Evolutionary conservation across 768 basidiomycete species (phyloP), one percentile per base, ranked within the genome.

Genomic region (Rubroboletus pulcherrimus): DNA sequence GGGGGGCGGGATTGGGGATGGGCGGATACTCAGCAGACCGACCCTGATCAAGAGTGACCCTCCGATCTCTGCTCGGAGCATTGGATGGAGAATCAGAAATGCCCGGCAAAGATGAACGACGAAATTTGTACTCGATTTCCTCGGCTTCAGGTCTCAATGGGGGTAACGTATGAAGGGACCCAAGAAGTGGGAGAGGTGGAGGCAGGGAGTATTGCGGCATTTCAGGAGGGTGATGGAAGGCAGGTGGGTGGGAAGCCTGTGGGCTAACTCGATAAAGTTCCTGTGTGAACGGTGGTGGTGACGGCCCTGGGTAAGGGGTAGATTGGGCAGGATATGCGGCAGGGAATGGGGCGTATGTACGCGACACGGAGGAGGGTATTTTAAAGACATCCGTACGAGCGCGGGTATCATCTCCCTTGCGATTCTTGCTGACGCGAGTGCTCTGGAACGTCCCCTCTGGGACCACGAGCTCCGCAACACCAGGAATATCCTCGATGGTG

Each of bases 361-460:
- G 70, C n/a, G 71, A 61, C 11, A 71, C 67, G 21, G 68, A 68
- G 17, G 73, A 60, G 24, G 72, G 59, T 24, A 69, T 51, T 44
- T 65, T 71, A 30, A 74, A 56, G 42, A 75, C 67, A 44, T 74
- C 71, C 12, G 62, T 41, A 26, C 71, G 72, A 9, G 61, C 7
- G 40, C 72, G 66, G 10, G 61, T 17, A 45, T 81, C 75, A 40
- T 83, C 79, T 1, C 68, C 64, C 62, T 78, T 81, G 51, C 66
- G 66, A 58, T 70, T 77, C 65, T 84, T 85, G 59, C 71, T 75
- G 19, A 82, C 73, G 51, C 83, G 77, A n/a, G 84, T 85, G 66
- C 84, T 87, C 63, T 81, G 82, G 72, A 89, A 90, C 49, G 82
- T 69, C 12, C 82, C 85, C 0, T 84, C 78, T 2, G 89, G 87